Base-by-base conservation (phyloP, 495 filamentous ascomycete genomes). In the Penicillium antarcticum region DNA sequence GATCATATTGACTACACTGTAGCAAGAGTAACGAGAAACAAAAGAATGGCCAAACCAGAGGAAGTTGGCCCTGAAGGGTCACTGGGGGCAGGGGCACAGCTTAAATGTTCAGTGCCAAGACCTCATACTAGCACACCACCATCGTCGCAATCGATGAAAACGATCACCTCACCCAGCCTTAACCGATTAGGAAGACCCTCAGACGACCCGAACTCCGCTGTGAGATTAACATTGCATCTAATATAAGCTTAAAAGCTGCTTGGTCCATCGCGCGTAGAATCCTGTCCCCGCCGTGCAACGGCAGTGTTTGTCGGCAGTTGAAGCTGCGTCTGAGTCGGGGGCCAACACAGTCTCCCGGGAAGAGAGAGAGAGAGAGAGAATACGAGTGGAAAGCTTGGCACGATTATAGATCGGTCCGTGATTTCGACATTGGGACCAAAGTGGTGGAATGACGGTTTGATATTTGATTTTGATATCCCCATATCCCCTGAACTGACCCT, bases 101-200 rank as follows among this genome's bases (percentile, higher is more conserved):
- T 52, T 65, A 65, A 60, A 65, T 57, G 62, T 40, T 11, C 12
- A 5, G 21, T 53, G 70, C 70, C 68, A 73, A 73, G 70, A 58
- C 52, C 59, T 42, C 34, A 39, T 59, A 55, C 58, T 40, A 7
- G 51, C 35, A 29, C 26, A 29, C 26, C 26, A 42, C 35, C 32
- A 11, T 41, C 47, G 57, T 69, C 70, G 70, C 70, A 57, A 73
- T 73, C 56, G 61, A 46, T 48, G 51, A 43, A 37, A 52, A 48
- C 55, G 48, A 73, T 71, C 70, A 73, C 70, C 62, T 73, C 69
- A 72, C 66, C 46, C 43, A 37, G 24, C 47, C 37, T 47, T 17
- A 24, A 51, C 51, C 31, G 11, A 51, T 58, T 48, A 17, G 47
- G 52, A 46, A 51, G 39, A 16, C 3, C 35, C 21, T 38, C 39